Percentiles rank a stretch among this genome's conserved stretches.
Conservation (phyloP, 2,329 filamentous ascomycete species). For the Berkeleyomyces basicola region DNA sequence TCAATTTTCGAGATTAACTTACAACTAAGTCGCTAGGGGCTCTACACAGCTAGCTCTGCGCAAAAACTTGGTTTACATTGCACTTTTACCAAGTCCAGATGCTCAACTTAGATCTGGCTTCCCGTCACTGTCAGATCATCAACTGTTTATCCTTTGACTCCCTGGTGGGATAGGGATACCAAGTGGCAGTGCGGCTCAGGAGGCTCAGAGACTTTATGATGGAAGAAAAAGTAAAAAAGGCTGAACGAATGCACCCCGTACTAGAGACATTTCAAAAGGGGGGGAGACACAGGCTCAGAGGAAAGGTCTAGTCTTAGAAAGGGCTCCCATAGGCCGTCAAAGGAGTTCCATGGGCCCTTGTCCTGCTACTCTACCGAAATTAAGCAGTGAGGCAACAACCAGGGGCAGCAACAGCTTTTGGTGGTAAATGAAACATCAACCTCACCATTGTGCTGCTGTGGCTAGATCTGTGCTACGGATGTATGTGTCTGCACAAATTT, state of each 20-base stretch:
- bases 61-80: neutral
- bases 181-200: neutral
- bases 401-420: neutral
- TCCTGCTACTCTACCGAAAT: slow-evolving; percentile 7
- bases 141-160: neutral
- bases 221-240: neutral
- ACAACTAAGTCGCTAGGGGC: neutral
- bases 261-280: neutral
- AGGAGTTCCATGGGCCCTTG: neutral
- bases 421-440: neutral
- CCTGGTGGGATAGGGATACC: neutral
- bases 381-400: neutral
- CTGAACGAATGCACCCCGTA: neutral
- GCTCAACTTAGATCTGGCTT: no score
- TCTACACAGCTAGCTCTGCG: neutral
- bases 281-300: neutral
- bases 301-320: neutral
- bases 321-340: neutral
- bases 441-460: neutral
- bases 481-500: neutral
- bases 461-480: neutral
- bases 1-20: neutral
- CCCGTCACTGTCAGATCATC: neutral
- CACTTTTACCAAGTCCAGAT: no score
- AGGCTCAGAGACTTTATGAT: neutral